phyloP scores from a whole-genome alignment of 805 yeast species.

The Grigorovia transvaalensis region DNA sequence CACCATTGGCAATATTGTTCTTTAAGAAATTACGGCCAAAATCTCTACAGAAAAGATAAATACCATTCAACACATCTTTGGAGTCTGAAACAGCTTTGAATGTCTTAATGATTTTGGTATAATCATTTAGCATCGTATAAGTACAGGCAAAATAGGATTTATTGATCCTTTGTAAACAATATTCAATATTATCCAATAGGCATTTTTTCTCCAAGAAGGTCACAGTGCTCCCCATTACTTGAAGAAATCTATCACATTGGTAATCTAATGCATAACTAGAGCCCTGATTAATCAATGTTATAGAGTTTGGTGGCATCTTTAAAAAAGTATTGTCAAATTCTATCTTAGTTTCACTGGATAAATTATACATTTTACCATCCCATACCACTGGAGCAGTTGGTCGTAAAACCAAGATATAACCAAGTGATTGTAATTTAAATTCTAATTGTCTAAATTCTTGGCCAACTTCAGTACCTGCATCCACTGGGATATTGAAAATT shows the following conservation, averaged over 20 bases:
- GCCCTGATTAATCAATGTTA: constrained; percentile 37
- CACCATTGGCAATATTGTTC: constrained; percentile 44
- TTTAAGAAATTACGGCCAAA: constrained; percentile 63
- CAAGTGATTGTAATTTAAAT: constrained; percentile 28
- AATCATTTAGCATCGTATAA: constrained; percentile 52
- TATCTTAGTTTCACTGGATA: constrained; percentile 27
- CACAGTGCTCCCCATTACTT: constrained; percentile 45
- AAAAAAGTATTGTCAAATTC: constrained; percentile 14
- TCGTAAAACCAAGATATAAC: constrained; percentile 62
- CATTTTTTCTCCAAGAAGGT: constrained; percentile 54
- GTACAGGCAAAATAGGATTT: constrained; percentile 60
- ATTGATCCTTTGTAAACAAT: constrained; percentile 55
- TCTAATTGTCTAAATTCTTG: constrained; percentile 20
- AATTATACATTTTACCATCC: constrained; percentile 68
- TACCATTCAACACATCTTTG: constrained; percentile 66
- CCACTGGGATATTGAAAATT: background rate
- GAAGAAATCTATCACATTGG: constrained; percentile 47
- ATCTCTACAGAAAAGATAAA: constrained; percentile 72
- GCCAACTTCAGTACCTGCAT: constrained; percentile 23
- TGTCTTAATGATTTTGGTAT: constrained; percentile 38
- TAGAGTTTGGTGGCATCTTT: constrained; percentile 11
- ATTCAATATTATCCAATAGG: constrained; percentile 61
- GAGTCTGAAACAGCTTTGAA: constrained; percentile 53
- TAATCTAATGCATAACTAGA: constrained; percentile 48
- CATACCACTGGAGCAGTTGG: constrained; percentile 81